A percentile compares a stretch with the other conserved stretches of the same genome.
phyloP scores from a whole-genome alignment of 768 basidiomycete species.

The Leccinum arenicola region DNA sequence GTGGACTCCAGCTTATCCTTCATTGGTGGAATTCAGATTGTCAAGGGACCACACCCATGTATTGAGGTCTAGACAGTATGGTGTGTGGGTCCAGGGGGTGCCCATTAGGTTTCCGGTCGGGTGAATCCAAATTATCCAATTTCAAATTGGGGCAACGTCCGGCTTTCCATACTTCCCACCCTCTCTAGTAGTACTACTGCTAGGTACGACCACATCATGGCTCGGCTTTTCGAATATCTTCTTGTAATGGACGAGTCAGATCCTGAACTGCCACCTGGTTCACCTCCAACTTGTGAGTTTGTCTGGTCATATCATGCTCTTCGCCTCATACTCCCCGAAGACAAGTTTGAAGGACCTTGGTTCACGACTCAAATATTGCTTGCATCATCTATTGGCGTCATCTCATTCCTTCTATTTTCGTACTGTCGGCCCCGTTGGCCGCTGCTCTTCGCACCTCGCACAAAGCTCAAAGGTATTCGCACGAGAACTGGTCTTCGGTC shows the following conservation, averaged over 20 bases:
- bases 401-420: conserved; percentile 84
- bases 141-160: too few relatives aligned
- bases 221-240: conserved; percentile 13
- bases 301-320: not conserved
- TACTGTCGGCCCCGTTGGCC: conserved; percentile 88
- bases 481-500: not conserved
- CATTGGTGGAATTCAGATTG: too few relatives aligned
- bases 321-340: conserved; percentile 34
- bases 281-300: conserved; percentile 60
- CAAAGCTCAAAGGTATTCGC: conserved; percentile 83
- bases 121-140: too few relatives aligned
- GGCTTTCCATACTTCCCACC: too few relatives aligned
- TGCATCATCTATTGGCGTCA: conserved; percentile 71
- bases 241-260: conserved; percentile 33
- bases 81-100: too few relatives aligned
- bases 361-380: conserved; percentile 86
- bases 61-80: too few relatives aligned
- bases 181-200: too few relatives aligned
- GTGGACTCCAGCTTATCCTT: too few relatives aligned
- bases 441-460: conserved; percentile 86
- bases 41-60: too few relatives aligned
- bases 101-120: too few relatives aligned
- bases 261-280: conserved; percentile 53
- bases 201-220: conserved; percentile 10
- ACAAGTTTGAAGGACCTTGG: conserved; percentile 91